Conservation (phyloP, 345 rosid species). For the Corchorus capsularis region DNA sequence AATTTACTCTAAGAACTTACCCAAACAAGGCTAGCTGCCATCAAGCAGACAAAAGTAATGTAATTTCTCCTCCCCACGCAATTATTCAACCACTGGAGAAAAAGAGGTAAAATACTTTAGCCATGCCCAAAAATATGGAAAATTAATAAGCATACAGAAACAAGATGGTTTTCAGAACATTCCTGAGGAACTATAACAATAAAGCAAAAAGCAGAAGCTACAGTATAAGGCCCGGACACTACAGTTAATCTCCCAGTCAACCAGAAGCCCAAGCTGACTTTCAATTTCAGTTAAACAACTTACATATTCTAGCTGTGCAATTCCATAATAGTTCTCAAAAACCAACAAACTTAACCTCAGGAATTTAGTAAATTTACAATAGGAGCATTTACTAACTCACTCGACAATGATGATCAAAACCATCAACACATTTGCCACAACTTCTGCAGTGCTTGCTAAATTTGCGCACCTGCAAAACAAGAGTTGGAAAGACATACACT, state of each 20-base stretch:
- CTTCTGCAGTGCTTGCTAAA: conserved; percentile 98
- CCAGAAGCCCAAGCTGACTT: conserved; percentile 7
- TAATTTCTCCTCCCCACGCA: conserved; percentile 94
- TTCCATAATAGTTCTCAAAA: background rate
- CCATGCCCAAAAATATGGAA: background rate
- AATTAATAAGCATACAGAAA: background rate
- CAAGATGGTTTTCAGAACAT: background rate
- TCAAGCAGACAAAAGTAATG: conserved; percentile 80
- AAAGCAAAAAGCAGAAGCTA: background rate
- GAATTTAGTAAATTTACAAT: background rate
- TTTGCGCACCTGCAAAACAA: conserved; percentile 63
- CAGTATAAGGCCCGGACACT: background rate
- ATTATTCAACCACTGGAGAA: conserved; percentile 90
- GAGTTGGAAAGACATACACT: background rate
- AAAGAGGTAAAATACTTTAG: conserved; percentile 15
- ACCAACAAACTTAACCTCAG: conserved; percentile 12
- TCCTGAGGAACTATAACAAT: background rate
- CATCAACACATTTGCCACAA: conserved; percentile 93
- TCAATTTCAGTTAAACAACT: background rate
- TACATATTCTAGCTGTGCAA: background rate
- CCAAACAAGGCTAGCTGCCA: conserved; percentile 90
- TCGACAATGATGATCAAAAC: conserved; percentile 98
- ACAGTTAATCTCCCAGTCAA: background rate
- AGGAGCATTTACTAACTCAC: conserved; percentile 43
- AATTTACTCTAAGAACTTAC: conserved; percentile 42